phyloP scores from a whole-genome alignment of 164 flowering plant genomes.

The Litsea cubeba region DNA sequence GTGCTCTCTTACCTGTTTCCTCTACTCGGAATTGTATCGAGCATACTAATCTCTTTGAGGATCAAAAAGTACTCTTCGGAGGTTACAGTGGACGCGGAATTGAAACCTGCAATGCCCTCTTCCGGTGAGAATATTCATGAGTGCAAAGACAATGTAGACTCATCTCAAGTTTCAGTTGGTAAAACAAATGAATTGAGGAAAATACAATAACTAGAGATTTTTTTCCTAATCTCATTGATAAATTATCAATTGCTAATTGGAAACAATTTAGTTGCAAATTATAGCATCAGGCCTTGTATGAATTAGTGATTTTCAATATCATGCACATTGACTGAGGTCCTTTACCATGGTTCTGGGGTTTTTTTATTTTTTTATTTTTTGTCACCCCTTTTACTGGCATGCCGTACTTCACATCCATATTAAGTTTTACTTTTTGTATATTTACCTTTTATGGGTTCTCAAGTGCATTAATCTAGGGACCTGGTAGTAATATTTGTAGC shows the following conservation, averaged over 20 bases:
- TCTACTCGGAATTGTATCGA: constrained; percentile 68
- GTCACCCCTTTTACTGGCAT: too few relatives aligned
- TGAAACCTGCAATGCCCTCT: constrained; percentile 13
- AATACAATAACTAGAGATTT: constrained; percentile 5
- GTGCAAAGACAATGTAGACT: constrained; percentile 3
- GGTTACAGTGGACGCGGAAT: constrained; percentile 25
- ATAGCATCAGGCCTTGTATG: background rate
- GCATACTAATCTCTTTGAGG: constrained; percentile 77
- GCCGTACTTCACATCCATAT: too few relatives aligned
- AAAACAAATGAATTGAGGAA: constrained; percentile 15
- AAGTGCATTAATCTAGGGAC: too few relatives aligned
- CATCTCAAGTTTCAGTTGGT: constrained; percentile 16
- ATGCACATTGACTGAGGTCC: too few relatives aligned
- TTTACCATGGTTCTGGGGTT: too few relatives aligned
- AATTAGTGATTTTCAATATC: too few relatives aligned
- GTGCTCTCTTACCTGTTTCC: constrained; percentile 76
- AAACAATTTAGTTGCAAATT: background rate
- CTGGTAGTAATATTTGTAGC: too few relatives aligned
- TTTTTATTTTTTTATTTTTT: too few relatives aligned
- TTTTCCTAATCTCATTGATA: background rate
- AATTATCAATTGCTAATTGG: background rate
- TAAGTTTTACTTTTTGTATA: too few relatives aligned
- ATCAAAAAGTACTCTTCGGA: constrained; percentile 70
- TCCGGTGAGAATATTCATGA: constrained; percentile 17
- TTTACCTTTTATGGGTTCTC: too few relatives aligned